Evolutionary conservation across 306 rosid genomes (phyloP), one percentile per base, ranked within the genome.

Genomic region (Albizia julibrissin): DNA sequence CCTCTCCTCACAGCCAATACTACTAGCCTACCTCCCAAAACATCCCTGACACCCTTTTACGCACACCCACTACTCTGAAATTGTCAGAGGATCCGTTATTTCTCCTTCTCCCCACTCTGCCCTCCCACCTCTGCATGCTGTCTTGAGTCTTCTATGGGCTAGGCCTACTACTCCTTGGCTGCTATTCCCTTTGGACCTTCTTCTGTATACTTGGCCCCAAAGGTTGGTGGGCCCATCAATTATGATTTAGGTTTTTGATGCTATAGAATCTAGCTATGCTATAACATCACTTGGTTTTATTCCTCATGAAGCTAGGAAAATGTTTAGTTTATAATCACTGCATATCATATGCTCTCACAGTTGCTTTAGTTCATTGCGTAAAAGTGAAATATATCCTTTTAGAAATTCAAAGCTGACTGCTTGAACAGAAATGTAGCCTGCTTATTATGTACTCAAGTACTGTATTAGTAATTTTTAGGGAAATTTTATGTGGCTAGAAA

Each of bases 201-300:
- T 44, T 50, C 58, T 52, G 10, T 52, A 7, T 52, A 52, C 59
- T 52, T 22, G 2, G 59, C 8, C 24, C 59, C 59, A 52, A 52
- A 52, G 24, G 59, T 52, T 52, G 26, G 59, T 19, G 0, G 24
- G 59, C 22, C 24, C 2, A 52, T 52, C 22, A 24, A 43, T 44
- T 70, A 70, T 69, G 66, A 33, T 43, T 59, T 83, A 22, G 19
- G 27, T 70, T 77, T 73, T 61, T 40, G 0, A 22, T 71, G 61
- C 2, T 69, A 43, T 39, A 58, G 27, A 59, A 31, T 43, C 27
- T 77, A 46, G 33, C 43, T 14, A n/a, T 22, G 15, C 39, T 76
- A 34, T 39, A 42, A 52, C 46, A 54, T 42, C 61, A 75, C 22
- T 52, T 52, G 40, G 46, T 66, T 73, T 29, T 64, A 64, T 29